phyloP scores from a whole-genome alignment of 2,329 filamentous ascomycete genomes.

The Colletotrichum cordylinicola region DNA sequence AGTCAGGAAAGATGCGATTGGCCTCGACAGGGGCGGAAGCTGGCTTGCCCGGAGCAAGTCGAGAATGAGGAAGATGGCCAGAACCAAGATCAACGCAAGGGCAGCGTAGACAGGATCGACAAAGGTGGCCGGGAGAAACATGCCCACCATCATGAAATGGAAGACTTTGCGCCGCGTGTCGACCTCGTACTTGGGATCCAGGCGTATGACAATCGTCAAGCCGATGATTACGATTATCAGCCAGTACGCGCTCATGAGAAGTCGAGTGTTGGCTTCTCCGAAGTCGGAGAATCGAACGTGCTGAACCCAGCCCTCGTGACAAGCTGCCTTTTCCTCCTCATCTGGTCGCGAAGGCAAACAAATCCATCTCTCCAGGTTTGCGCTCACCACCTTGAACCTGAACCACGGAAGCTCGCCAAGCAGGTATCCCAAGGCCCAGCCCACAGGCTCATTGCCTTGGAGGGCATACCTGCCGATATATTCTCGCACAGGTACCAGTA shows the following conservation, averaged over 20 bases:
- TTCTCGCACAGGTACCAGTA: constrained; percentile 73
- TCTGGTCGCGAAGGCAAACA: constrained; percentile 62
- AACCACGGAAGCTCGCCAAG: constrained; percentile 79
- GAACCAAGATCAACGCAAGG: constrained; percentile 78
- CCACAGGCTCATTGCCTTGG: constrained; percentile 77
- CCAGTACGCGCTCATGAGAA: constrained; percentile 79
- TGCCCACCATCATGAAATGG: constrained; percentile 96
- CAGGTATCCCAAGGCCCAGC: constrained; percentile 91
- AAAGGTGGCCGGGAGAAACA: constrained; percentile 88
- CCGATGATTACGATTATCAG: constrained; percentile 71
- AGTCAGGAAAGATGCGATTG: constrained; percentile 84
- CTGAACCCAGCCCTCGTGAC: constrained; percentile 65
- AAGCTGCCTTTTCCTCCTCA: constrained; percentile 38
- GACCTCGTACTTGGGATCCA: constrained; percentile 83
- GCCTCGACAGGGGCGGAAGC: constrained; percentile 86
- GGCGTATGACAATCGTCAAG: constrained; percentile 74
- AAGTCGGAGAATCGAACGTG: constrained; percentile 67
- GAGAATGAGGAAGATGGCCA: constrained; percentile 85
- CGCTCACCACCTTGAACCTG: constrained; percentile 72
- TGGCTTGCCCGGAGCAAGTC: constrained; percentile 91
- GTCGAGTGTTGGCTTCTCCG: constrained; percentile 82
- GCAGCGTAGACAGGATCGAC: constrained; percentile 86
- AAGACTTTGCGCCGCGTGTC: constrained; percentile 97
- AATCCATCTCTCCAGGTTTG: constrained; percentile 78
- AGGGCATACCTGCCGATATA: constrained; percentile 75